Evolutionary conservation across 208 protist genomes (phyloP).

Genomic region (Novymonas esmeraldas): DNA sequence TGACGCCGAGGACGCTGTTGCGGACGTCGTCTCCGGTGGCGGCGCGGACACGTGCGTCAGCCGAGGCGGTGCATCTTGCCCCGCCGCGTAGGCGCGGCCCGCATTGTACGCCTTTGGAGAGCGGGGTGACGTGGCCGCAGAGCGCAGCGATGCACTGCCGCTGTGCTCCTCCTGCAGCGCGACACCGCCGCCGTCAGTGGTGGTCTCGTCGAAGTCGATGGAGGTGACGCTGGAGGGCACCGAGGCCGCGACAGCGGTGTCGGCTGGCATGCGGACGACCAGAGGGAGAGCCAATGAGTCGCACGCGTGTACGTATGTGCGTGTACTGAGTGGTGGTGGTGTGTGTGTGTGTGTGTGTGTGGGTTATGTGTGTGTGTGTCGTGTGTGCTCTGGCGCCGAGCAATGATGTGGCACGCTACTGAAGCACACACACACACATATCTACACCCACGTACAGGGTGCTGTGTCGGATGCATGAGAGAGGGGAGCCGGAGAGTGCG

Average conservation of each 20-base stretch:
- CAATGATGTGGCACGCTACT: too few relatives aligned
- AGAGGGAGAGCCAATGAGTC: too few relatives aligned
- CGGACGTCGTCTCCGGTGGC: background rate
- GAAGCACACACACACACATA: background rate
- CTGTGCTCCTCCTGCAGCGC: background rate
- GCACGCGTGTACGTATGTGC: background rate
- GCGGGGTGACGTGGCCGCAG: too few relatives aligned
- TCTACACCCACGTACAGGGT: background rate
- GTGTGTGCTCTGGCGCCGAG: background rate
- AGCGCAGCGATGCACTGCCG: background rate
- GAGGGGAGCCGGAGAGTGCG: too few relatives aligned
- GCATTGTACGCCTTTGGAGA: too few relatives aligned
- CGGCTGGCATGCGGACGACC: too few relatives aligned
- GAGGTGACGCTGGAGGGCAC: background rate
- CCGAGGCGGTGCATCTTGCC: too few relatives aligned
- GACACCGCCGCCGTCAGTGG: background rate
- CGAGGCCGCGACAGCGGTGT: background rate
- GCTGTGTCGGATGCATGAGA: too few relatives aligned
- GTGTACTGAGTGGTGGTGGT: background rate
- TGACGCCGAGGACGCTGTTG: background rate
- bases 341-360: slow-evolving; percentile 5
- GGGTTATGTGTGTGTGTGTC: background rate
- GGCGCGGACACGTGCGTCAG: background rate
- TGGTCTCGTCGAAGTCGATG: background rate
- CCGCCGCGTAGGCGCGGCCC: too few relatives aligned